Evolutionary conservation across 441 rosid species (phyloP), one percentile per base, ranked within the genome.

Genomic region (Lepidium campestre): DNA sequence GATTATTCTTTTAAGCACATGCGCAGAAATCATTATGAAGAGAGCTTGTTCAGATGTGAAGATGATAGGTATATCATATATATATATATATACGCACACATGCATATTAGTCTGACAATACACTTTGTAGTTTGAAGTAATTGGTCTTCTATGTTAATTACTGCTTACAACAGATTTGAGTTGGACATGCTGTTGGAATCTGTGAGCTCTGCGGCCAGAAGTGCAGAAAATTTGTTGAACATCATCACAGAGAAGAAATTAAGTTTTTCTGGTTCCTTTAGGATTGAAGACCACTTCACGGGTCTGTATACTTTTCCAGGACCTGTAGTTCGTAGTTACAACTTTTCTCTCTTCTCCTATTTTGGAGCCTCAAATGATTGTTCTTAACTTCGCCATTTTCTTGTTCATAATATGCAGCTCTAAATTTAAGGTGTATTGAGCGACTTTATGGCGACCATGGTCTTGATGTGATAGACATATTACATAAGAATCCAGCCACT

Each of bases 161-260:
- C 61, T 56, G 63, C 37, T 41, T 76, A 19, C 35, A 64, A 55
- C 75, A 95, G 99, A 78, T 95, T 95, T 87, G 99, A 95, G 80
- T 85, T 95, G 83, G 99, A 95, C 80, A 95, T 95, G 98, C 68
- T 92, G 84, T 75, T 95, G 78, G 99, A 95, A 72, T 92, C 99
- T 64, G 97, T 89, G 65, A 80, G 83, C 72, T 88, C 95, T 50
- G 83, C 98, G 8, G 81, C 82, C 49, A 88, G 85, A 82, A 93
- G 83, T 45, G 93, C 83, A 36, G 98, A 95, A 77, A 96, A 81
- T 62, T 76, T 92, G 67, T 75, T 92, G 77, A 84, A 79, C 75
- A 80, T 75, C 80, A 85, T 90, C 71, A 89, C 84, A 48, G 93
- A 84, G 76, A 86, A 90, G 73, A 81, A 85, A 73, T 62, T 83